Base-by-base conservation (phyloP, 352 stramenopile species). In the Pythium vanterpoolii region DNA sequence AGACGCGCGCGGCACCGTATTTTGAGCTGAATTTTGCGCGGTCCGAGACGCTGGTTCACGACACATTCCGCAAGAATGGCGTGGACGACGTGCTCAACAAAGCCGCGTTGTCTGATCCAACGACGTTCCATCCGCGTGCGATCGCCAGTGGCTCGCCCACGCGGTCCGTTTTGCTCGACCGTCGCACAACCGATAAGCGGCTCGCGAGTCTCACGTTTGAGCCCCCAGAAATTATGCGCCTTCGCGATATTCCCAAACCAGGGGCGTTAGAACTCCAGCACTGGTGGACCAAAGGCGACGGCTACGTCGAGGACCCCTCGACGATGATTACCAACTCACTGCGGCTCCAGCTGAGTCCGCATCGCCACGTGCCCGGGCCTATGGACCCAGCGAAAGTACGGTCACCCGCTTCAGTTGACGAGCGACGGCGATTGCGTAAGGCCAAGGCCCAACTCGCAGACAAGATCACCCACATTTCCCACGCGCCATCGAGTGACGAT, bases 271-370 rank as follows among this genome's bases (percentile, higher is more conserved):
- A 83, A 24, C 65, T 88, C 7, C 23, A 51, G 7, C 57, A 71
- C 38, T 92, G 83, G 83, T 92, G 83, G 83, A 85, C 68, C 24
- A 58, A 63, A 13, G 63, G 72, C 23, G 48, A 68, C 2, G 83
- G 77, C 5, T 90, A 93, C 50, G 74, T 90, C 1, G 73, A 76
- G 4, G 73, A 87, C 18, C 74, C 80, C n/a, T 53, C 71, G 6
- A 5, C 60, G 1, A 76, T 82, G 43, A 60, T 74, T 16, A 46
- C 58, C 11, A 67, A 60, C 9, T 92, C 82, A 18, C 44, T 85
- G 16, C 71, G 77, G 4, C 62, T 89, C n/a, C 60, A 86, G 40
- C 55, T 79, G 18, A 62, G 59, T 42, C 62, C 60, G 0, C 56
- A 74, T n/a, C 47, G 67, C n/a, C 53, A 52, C 6, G 52, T 68